These are phyloP conservation scores for Gracilariopsis chorda DNA, from an alignment of 23 red algal genomes.

Conservation along the genomic window DNA sequence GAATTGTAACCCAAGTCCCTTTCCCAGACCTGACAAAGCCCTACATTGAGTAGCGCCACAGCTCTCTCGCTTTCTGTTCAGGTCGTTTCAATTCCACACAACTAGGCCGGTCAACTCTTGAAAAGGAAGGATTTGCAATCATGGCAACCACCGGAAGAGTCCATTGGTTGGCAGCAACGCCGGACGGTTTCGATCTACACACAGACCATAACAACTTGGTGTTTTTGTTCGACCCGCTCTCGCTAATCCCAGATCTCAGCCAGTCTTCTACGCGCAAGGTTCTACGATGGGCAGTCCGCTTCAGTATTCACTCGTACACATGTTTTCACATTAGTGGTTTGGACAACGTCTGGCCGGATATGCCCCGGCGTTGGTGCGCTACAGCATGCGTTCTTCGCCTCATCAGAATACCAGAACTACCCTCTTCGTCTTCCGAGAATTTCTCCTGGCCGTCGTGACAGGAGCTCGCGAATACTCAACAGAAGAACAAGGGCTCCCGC, in stretches of 20 bases:
- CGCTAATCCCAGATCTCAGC: neutral
- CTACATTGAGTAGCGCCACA: too few species aligned
- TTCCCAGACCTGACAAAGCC: too few species aligned
- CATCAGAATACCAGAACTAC: neutral
- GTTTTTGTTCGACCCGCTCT: neutral
- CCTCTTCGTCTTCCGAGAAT: neutral
- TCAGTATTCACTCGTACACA: neutral
- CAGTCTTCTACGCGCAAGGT: neutral
- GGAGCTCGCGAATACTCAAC: neutral
- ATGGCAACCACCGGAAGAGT: neutral
- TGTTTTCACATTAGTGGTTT: neutral
- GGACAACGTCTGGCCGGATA: neutral
- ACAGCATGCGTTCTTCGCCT: neutral
- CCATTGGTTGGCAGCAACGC: neutral
- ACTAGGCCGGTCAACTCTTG: neutral
- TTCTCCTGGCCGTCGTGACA: neutral
- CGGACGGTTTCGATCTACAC: neutral
- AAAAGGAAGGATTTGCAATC: neutral
- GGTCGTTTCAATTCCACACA: neutral
- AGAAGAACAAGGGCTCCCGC: neutral
- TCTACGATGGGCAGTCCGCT: neutral
- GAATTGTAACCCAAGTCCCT: too few species aligned
- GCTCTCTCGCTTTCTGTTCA: neutral
- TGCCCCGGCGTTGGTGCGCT: neutral
- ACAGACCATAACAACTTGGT: neutral